These are phyloP conservation scores for Rhexocercosporidium sp. DNA, from an alignment of 2,329 filamentous ascomycete genomes.

Conservation along the genomic window DNA sequence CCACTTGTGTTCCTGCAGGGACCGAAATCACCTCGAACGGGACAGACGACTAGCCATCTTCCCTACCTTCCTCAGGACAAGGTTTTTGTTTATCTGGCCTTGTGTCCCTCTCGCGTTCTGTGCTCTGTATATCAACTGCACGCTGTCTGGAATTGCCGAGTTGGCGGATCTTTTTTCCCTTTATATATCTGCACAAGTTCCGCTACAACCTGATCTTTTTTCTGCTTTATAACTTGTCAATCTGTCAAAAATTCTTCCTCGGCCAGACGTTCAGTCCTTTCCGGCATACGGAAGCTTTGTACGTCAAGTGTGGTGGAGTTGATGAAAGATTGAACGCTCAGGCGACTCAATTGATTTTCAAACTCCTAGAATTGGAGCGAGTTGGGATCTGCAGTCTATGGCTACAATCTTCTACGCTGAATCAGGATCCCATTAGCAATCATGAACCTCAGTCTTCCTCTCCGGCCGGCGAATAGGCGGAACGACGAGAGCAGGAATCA, in stretches of 20 bases:
- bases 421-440: slow-evolving; percentile 16
- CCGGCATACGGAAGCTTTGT: not conserved
- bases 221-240: not conserved
- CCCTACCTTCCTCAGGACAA: slow-evolving; percentile 20
- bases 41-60: not conserved
- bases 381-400: slow-evolving; percentile 17
- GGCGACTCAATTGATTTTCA: slow-evolving; percentile 16
- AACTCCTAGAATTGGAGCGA: slow-evolving; percentile 15
- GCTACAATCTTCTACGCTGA: slow-evolving; percentile 13
- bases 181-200: not conserved
- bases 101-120: slow-evolving; percentile 16
- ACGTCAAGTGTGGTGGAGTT: not conserved
- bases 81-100: slow-evolving; percentile 19
- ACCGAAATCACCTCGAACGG: slow-evolving; percentile 7
- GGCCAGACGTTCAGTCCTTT: not conserved
- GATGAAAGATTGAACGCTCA: not conserved
- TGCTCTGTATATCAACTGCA: slow-evolving; percentile 12
- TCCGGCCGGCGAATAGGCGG: slow-evolving; percentile 36
- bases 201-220: not conserved
- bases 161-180: not conserved
- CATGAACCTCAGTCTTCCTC: slow-evolving; percentile 43
- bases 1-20: slow-evolving; percentile 33
- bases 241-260: not conserved
- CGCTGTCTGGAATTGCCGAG: not conserved
- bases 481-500: slow-evolving; percentile 42